Percentiles rank a stretch among this genome's conserved stretches.
phyloP scores from a whole-genome alignment of 495 filamentous ascomycete species.

The Neurospora tetrasperma region DNA sequence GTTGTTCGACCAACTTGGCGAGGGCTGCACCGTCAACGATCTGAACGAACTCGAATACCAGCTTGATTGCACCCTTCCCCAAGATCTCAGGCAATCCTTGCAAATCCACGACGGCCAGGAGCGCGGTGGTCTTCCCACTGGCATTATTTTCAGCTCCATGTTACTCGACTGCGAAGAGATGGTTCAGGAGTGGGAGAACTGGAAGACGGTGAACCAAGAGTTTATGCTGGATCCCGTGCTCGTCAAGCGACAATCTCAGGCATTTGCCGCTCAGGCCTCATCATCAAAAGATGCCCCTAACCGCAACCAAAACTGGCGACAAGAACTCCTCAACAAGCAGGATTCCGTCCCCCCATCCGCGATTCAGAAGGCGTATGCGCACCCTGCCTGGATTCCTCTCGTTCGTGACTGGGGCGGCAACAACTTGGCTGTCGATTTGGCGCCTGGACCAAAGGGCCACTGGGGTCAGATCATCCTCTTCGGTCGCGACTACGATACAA shows the following conservation, averaged over 20 bases:
- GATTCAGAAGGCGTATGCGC: constrained; percentile 87
- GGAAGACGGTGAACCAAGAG: constrained; percentile 85
- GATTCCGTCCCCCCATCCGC: constrained; percentile 78
- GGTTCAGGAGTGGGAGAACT: constrained; percentile 94
- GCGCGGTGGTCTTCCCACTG: constrained; percentile 80
- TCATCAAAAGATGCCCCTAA: constrained; percentile 30
- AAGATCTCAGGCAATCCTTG: constrained; percentile 88
- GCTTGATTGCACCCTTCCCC: constrained; percentile 85
- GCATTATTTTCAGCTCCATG: constrained; percentile 89
- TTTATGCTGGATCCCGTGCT: constrained; percentile 52
- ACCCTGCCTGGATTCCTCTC: constrained; percentile 92
- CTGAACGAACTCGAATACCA: constrained; percentile 95
- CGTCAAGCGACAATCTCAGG: constrained; percentile 16
- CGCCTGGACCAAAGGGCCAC: constrained; percentile 77
- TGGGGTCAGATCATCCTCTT: constrained; percentile 98
- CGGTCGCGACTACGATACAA: constrained; percentile 95
- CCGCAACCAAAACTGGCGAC: constrained; percentile 63
- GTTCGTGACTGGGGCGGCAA: constrained; percentile 98
- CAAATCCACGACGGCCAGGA: constrained; percentile 93
- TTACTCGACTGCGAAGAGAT: constrained; percentile 97
- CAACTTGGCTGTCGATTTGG: constrained; percentile 87
- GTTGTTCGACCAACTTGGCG: constrained; percentile 83
- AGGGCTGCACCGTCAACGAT: constrained; percentile 86
- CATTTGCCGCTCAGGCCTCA: constrained; percentile 39
- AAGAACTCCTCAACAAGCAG: constrained; percentile 75